Conservation (phyloP, 441 rosid genomes). For the Erodium trifolium region DNA sequence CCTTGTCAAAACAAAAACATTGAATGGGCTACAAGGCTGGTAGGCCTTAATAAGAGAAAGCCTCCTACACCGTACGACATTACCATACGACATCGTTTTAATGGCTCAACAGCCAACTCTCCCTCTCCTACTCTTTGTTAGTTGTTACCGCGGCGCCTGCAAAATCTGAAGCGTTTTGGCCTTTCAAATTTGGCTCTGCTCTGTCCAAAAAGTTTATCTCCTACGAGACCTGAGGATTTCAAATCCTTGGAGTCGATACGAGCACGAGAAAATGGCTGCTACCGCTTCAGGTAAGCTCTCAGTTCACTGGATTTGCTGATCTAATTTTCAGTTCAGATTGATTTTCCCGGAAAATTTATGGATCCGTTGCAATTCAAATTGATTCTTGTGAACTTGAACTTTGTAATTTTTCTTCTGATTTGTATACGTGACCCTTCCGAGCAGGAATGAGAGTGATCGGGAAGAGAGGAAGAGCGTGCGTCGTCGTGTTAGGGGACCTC, state of each 20-base stretch:
- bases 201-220: background rate
- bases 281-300: background rate
- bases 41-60: too few relatives aligned
- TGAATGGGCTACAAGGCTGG: too few relatives aligned
- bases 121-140: background rate
- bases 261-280: background rate
- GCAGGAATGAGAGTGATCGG: conserved; percentile 23
- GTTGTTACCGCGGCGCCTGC: background rate
- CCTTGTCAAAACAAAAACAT: too few relatives aligned
- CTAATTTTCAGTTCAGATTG: background rate
- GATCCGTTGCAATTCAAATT: background rate
- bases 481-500: conserved; percentile 84
- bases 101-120: background rate
- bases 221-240: background rate
- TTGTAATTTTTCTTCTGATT: background rate
- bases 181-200: background rate
- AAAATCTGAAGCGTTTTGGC: background rate
- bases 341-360: background rate
- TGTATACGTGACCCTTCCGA: background rate
- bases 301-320: background rate
- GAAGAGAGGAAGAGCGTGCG: conserved; percentile 73
- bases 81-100: background rate
- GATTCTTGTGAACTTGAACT: background rate
- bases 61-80: background rate
- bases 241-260: background rate